A percentile compares a stretch with the other conserved stretches of the same genome.
phyloP scores from a whole-genome alignment of 192 early-diverging fungal species.

The Entomortierella chlamydospora region DNA sequence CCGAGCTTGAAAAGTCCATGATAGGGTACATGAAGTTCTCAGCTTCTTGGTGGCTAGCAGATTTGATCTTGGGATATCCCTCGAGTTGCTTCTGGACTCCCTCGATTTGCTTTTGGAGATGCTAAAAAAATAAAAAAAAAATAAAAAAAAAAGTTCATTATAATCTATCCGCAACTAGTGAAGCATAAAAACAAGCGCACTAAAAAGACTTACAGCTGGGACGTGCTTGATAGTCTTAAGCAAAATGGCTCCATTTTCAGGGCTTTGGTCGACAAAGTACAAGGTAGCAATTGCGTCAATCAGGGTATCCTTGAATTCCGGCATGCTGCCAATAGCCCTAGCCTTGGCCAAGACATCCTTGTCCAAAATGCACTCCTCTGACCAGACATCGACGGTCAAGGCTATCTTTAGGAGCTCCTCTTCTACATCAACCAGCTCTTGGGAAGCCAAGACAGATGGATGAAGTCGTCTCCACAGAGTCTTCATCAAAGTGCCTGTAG shows the following conservation, averaged over 20 bases:
- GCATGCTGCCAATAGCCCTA: slow-evolving; percentile 44
- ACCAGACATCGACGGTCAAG: slow-evolving; percentile 45
- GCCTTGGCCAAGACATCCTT: slow-evolving; percentile 43
- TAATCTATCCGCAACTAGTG: not conserved
- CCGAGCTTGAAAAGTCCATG: slow-evolving; percentile 61
- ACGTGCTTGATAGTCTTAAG: slow-evolving; percentile 60
- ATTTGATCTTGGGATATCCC: slow-evolving; percentile 46
- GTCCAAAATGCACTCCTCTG: slow-evolving; percentile 40
- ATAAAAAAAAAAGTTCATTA: slow-evolving; percentile 12
- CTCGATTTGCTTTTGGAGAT: slow-evolving; percentile 55
- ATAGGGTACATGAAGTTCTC: slow-evolving; percentile 48
- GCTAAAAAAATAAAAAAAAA: slow-evolving; percentile 6
- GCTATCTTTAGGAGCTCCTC: slow-evolving; percentile 49
- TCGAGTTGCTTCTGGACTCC: slow-evolving; percentile 51
- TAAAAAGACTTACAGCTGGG: slow-evolving; percentile 58
- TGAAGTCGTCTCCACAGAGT: slow-evolving; percentile 65
- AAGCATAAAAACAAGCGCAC: slow-evolving; percentile 1
- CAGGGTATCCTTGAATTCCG: slow-evolving; percentile 70
- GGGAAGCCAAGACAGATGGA: slow-evolving; percentile 59
- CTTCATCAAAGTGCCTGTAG: slow-evolving; percentile 64
- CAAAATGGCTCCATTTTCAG: slow-evolving; percentile 54
- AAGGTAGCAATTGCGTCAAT: slow-evolving; percentile 76
- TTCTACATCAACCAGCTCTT: slow-evolving; percentile 57
- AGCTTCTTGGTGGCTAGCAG: slow-evolving; percentile 25
- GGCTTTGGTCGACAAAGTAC: slow-evolving; percentile 73